Evolutionary conservation across 495 filamentous ascomycete species (phyloP).

Genomic region (Apiosordaria backusii): DNA sequence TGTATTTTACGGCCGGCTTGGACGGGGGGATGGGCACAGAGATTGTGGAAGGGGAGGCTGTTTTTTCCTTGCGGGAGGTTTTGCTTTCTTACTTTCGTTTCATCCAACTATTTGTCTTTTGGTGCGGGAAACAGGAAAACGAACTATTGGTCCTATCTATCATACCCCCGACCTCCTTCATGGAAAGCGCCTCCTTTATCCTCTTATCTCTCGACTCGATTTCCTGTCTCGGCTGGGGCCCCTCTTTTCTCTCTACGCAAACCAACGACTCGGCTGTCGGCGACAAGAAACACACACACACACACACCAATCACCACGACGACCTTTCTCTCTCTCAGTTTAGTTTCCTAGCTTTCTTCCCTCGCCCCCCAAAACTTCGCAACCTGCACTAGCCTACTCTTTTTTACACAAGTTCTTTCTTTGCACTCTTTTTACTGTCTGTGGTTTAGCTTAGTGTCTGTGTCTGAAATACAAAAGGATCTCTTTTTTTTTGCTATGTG

Average conservation of each 20-base stretch:
- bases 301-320: conserved; percentile 8
- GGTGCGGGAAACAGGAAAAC: conserved; percentile 2
- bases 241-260: neutral
- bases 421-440: conserved; percentile 6
- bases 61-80: neutral
- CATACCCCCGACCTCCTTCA: conserved; percentile 7
- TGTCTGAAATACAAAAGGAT: conserved; percentile 23
- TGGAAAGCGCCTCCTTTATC: neutral
- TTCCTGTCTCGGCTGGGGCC: neutral
- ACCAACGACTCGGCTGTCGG: neutral
- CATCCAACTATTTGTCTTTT: neutral
- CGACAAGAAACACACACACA: conserved; percentile 1
- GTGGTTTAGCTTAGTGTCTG: conserved; percentile 22
- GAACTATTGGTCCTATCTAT: conserved; percentile 1
- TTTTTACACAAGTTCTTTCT: conserved; percentile 4
- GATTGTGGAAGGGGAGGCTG: neutral
- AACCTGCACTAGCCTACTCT: conserved; percentile 9
- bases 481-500: conserved; percentile 1
- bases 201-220: neutral
- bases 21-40: neutral
- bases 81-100: conserved; percentile 8
- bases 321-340: conserved; percentile 1
- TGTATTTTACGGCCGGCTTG: conserved; percentile 9
- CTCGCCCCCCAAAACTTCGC: neutral
- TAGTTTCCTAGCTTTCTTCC: conserved; percentile 17